Evolutionary conservation across 2,329 filamentous ascomycete genomes (phyloP), one percentile per base, ranked within the genome.

Genomic region (Fusarium sp.): DNA sequence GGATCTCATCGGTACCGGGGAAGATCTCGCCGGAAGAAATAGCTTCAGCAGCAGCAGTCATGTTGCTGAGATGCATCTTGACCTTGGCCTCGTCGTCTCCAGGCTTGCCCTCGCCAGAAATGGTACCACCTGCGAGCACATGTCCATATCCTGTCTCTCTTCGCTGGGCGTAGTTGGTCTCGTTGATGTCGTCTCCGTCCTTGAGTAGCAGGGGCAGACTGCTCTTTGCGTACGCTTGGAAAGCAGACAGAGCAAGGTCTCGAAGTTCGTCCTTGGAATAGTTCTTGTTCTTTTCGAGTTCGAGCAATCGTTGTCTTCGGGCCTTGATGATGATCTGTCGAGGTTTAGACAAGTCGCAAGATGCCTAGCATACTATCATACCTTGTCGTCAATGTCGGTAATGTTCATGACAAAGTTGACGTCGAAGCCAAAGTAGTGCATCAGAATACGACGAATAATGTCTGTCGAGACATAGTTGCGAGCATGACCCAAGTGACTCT

Each of bases 321-420:
- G 92, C 86, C 73, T 85, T 85, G 78, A 88, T 83, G 71, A 88
- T 88, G 65, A 88, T 88, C 86, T 87, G 70, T 46, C 59, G 51
- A 56, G 34, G 58, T 70, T 73, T 70, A 73, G 62, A 66, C 44
- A 57, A 59, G 66, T 57, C 50, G 55, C 38, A 63, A 38, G 34
- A n/a, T 52, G 32, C 55, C 40, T 8, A 38, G 40, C 30, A 42
- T 34, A 14, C 8, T 27, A 38, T 43, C 64, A 69, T 75, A 89
- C 88, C 86, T 92, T 92, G 80, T 92, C 90, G 73, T 94, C 92
- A 42, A 95, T 87, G 75, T 95, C 94, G 29, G 94, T 97, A 69
- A 96, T 94, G 82, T 97, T 97, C 91, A 97, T 96, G 71, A 97
- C 92, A 82, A 97, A 97, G 65, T 90, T 89, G 72, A 97, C 89